Conservation (phyloP, 164 flowering plant species). For the Dillenia turbinata region DNA sequence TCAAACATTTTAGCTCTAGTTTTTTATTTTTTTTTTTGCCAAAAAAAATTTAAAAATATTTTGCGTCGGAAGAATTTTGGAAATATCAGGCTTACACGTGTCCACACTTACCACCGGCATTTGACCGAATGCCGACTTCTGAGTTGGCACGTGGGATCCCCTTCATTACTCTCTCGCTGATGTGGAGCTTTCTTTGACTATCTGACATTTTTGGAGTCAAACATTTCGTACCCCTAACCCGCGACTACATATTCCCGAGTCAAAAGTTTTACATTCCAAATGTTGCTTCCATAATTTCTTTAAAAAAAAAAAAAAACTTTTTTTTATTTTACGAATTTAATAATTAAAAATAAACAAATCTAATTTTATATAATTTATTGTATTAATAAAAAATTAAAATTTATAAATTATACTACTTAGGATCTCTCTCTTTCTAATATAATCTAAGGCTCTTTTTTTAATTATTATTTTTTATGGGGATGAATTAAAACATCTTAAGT, state of each 20-base stretch:
- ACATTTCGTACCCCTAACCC: background rate
- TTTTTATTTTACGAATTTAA: no score
- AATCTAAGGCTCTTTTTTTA: no score
- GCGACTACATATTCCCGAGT: background rate
- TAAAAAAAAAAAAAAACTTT: background rate
- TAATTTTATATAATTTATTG: no score
- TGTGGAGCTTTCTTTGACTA: background rate
- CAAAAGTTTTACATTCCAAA: background rate
- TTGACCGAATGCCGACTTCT: slow-evolving; percentile 30
- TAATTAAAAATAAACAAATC: no score
- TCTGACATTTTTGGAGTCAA: slow-evolving; percentile 1
- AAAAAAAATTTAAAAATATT: background rate
- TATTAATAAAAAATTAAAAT: no score
- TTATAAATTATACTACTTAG: no score
- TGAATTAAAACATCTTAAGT: no score
- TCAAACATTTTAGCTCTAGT: background rate
- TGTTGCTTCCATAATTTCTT: background rate
- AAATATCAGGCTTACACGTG: slow-evolving; percentile 25
- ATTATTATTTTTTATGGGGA: no score
- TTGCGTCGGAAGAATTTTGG: slow-evolving; percentile 5
- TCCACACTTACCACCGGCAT: slow-evolving; percentile 27
- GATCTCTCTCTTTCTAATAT: no score
- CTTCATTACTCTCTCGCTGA: slow-evolving; percentile 1
- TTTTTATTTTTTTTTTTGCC: no score
- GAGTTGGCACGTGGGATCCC: slow-evolving; percentile 22